Conservation (phyloP, 2,329 filamentous ascomycete species). For the Sporothrix phasma region DNA sequence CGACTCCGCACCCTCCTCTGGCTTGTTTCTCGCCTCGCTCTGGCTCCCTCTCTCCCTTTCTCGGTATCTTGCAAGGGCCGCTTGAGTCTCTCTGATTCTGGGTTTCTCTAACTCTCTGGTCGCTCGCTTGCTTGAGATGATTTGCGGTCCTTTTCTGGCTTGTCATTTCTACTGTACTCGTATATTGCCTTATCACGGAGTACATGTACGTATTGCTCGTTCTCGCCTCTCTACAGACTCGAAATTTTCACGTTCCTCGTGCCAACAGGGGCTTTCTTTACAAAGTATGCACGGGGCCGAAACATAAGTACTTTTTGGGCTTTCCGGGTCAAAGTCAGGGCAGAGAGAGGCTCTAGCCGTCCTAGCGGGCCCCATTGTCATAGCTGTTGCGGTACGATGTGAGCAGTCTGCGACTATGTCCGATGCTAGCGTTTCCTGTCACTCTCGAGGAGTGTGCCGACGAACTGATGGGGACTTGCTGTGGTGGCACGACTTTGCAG, state of each 20-base stretch:
- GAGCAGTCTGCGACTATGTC: too few relatives aligned
- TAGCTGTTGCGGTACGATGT: neutral
- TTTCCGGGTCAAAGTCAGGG: too few relatives aligned
- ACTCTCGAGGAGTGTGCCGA: neutral
- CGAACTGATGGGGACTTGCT: too few relatives aligned
- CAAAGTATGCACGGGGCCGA: conserved; percentile 3
- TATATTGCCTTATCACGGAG: too few relatives aligned
- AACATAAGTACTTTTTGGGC: too few relatives aligned
- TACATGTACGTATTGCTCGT: too few relatives aligned
- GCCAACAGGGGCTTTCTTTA: neutral
- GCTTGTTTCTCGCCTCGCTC: neutral
- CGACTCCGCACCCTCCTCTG: neutral
- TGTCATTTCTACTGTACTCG: too few relatives aligned
- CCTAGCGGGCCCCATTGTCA: neutral
- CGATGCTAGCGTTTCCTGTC: too few relatives aligned
- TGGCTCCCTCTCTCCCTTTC: neutral
- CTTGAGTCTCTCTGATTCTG: neutral
- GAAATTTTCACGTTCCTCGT: neutral
- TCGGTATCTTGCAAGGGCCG: neutral
- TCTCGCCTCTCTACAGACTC: neutral
- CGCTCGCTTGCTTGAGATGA: neutral
- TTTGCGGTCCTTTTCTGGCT: neutral
- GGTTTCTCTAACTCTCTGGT: too few relatives aligned
- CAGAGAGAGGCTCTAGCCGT: neutral
- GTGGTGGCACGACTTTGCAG: too few relatives aligned